Conservation (phyloP, 306 rosid species). For the Styphnolobium japonicum region DNA sequence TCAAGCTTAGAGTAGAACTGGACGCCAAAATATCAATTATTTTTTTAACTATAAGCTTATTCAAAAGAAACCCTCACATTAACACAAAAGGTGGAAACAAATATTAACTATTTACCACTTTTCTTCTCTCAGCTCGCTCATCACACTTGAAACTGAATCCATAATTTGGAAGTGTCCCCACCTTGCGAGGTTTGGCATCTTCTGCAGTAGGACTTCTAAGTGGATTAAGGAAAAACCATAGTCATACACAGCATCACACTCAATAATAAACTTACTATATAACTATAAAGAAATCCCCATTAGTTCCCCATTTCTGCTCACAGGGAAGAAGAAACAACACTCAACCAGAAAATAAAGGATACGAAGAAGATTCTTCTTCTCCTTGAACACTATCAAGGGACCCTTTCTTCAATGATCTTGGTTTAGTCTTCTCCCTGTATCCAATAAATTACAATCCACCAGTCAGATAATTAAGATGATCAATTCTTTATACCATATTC, state of each 20-base stretch:
- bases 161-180: constrained; percentile 78
- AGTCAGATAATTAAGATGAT: constrained; percentile 12
- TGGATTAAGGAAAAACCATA: constrained; percentile 49
- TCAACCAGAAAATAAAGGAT: constrained; percentile 55
- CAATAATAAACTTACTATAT: not conserved
- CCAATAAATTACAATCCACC: constrained; percentile 23
- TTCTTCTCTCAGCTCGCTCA: constrained; percentile 95
- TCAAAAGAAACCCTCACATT: constrained; percentile 15
- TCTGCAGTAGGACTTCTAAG: constrained; percentile 61
- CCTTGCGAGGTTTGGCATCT: constrained; percentile 58
- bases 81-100: constrained; percentile 16
- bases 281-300: not conserved
- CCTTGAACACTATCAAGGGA: constrained; percentile 46
- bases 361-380: constrained; percentile 65
- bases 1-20: constrained; percentile 96
- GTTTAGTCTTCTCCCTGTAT: constrained; percentile 67
- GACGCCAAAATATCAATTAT: constrained; percentile 26
- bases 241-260: not conserved
- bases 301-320: constrained; percentile 7
- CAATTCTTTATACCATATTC: not conserved
- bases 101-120: constrained; percentile 60
- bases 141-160: constrained; percentile 94
- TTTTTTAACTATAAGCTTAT: not conserved
- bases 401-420: constrained; percentile 48
- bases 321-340: constrained; percentile 11